Percentiles rank a stretch among this genome's conserved stretches.
phyloP scores from a whole-genome alignment of 495 filamentous ascomycete genomes.

The Talaromyces stipitatus region DNA sequence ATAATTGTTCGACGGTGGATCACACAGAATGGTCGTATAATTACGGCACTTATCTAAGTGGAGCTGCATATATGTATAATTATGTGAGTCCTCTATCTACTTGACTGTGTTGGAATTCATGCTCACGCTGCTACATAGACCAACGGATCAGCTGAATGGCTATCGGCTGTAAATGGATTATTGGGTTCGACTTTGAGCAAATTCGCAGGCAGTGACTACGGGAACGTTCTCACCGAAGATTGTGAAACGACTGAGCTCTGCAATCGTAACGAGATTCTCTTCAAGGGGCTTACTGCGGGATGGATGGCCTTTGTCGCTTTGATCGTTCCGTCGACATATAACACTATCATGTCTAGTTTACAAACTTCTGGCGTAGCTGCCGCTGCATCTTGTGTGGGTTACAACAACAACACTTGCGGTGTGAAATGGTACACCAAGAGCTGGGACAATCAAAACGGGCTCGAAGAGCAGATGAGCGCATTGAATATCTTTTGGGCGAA shows the following conservation, averaged over 20 bases:
- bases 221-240: constrained; percentile 55
- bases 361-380: constrained; percentile 57
- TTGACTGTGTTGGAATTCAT: too few species aligned
- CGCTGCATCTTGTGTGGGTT: constrained; percentile 55
- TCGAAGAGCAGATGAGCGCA: constrained; percentile 33
- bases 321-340: constrained; percentile 41
- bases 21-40: constrained; percentile 65
- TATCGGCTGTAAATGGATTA: constrained; percentile 45
- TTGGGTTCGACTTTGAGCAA: constrained; percentile 34
- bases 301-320: constrained; percentile 66
- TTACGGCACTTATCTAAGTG: constrained; percentile 57
- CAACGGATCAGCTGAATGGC: constrained; percentile 44
- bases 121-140: constrained; percentile 23
- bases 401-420: constrained; percentile 56
- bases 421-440: constrained; percentile 55
- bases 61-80: constrained; percentile 66
- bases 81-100: constrained; percentile 18
- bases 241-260: constrained; percentile 55
- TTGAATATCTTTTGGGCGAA: constrained; percentile 34
- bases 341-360: constrained; percentile 55
- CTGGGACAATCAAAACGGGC: constrained; percentile 54
- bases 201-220: constrained; percentile 49
- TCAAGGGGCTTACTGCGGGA: constrained; percentile 66
- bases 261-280: constrained; percentile 58
- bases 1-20: constrained; percentile 21